Evolutionary conservation across 2,329 filamentous ascomycete species (phyloP), one percentile per base, ranked within the genome.

Genomic region (Claviceps sp.): DNA sequence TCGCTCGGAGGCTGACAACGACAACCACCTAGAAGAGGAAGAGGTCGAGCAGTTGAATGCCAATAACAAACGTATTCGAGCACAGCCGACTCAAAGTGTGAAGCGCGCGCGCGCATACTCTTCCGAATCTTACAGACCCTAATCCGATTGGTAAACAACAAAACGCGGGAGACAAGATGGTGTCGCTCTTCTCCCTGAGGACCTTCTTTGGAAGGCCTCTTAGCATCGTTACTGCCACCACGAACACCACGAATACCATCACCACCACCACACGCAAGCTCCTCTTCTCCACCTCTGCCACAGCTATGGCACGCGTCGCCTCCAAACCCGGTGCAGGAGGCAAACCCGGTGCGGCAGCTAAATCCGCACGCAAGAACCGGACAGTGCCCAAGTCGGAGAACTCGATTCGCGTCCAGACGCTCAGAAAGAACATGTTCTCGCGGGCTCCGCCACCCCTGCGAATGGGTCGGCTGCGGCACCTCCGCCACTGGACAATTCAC

Each of bases 401-500:
- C 53, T 70, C 67, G 59, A 57, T 59, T n/a, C 69, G 71, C 56
- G 69, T 77, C 60, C 57, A 63, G 48, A 71, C 69, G 53, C 66
- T 77, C 53, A 70, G 68, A 53, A 61, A 68, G 49, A 72, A 74
- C 55, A 73, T 75, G 65, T 74, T 74, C 58, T 72, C 73, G 34
- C 66, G 64, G n/a, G 71, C 74, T 1, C 77, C 77, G 5, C 71
- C 78, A 0, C 90, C 93, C 1, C 79, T 98, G 57, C 85, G 88
- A 61, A 90, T 97, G 78, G 88, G 82, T 42, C 88, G 91, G 60
- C 86, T 85, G 68, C 83, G 93, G 52, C 79, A 82, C 68, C 82
- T 98, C 57, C 87, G 93, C 46, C 93, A 98, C 76, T 98, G 93
- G 93, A 97, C 93, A 49, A 97, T 98, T 68, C 90, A 97, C 75